Base-by-base conservation (phyloP, 257 asterid species). In the Lycium ferocissimum region DNA sequence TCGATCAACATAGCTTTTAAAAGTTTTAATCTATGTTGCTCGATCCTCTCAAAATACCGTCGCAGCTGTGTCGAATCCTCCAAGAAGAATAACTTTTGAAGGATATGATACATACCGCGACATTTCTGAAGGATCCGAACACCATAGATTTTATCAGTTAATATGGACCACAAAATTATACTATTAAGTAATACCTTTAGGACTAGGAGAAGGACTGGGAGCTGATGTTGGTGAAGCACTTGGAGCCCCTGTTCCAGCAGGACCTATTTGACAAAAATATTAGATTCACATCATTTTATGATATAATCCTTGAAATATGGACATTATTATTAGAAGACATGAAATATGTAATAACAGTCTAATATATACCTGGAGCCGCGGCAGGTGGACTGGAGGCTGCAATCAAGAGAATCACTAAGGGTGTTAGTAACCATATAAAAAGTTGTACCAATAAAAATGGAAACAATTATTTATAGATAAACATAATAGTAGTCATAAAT, bases 331-430 rank as follows among this genome's bases (percentile, higher is more conserved):
- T 22, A 1, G 0, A 37, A 49, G 63, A 56, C 2, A 43, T 58
- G 61, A 62, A 62, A 59, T 26, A 40, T n/a, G 45, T n/a, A 2
- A 40, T 6, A 40, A 4, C 6, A 40, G 7, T 40, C 53, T 69
- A 17, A 12, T 75, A 75, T 75, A 37, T 82, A 88, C 89, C 86
- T 86, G 91, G 90, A 81, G 91, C 90, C 37, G 90, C 86, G 40
- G 72, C 35, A 33, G 89, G 85, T 20, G 87, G 61, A 43, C 43
- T 85, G 45, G 89, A 54, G 43, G 92, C 92, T 89, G 87, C 81
- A 80, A 20, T 73, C 17, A 18, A 49, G 13, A n/a, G 40, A 53
- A 53, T 11, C 22, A 78, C 26, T 53, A 53, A 78, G 63, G 14
- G 14, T 53, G 65, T 53, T 78, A 78, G 82, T 53, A 58, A 58